Evolutionary conservation across 805 yeast genomes (phyloP), one percentile per base, ranked within the genome.

Genomic region (Saturnispora quitensis): DNA sequence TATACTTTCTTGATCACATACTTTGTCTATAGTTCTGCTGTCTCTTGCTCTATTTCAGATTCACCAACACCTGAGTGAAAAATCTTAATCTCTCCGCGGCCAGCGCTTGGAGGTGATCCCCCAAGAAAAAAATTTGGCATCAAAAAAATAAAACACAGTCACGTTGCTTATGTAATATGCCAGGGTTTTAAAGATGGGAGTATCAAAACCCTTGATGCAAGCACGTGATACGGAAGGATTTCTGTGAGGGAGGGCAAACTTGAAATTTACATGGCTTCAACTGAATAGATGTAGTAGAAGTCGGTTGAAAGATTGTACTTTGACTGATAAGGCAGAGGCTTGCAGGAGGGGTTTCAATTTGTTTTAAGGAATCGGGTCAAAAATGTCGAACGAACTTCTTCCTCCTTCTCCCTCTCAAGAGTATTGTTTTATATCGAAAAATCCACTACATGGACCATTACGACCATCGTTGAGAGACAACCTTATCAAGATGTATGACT

Each of bases 381-480:
- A 20, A 9, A 43, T 47, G 49, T 8, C 15, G 4, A 18, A 33
- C n/a, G 24, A 47, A 45, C 15, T n/a, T 12, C 3, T 40, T 22
- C 28, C 47, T 24, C 43, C 25, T 24, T 31, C 43, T 20, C 52
- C 52, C 13, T 45, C 47, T 35, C 45, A 20, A 34, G 43, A 35
- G 5, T 68, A 60, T 53, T 69, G 69, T 50, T 67, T 65, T 50
- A 62, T 70, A 9, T 65, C 69, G 47, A 47, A 60, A 7, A 50
- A 52, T 27, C 49, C 66, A 20, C 52, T 60, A 4, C 72, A 72
- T 55, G 67, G 69, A 15, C 69, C 76, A 15, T 70, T 82, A 3
- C 68, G 67, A 36, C 93, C 95, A 5, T 78, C 87, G n/a, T 89
- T 93, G 1, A 62, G 81, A 50, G 78, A 81, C 50, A 86, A 90